phyloP scores from a whole-genome alignment of 257 asterid species.

The Perilla frutescens region DNA sequence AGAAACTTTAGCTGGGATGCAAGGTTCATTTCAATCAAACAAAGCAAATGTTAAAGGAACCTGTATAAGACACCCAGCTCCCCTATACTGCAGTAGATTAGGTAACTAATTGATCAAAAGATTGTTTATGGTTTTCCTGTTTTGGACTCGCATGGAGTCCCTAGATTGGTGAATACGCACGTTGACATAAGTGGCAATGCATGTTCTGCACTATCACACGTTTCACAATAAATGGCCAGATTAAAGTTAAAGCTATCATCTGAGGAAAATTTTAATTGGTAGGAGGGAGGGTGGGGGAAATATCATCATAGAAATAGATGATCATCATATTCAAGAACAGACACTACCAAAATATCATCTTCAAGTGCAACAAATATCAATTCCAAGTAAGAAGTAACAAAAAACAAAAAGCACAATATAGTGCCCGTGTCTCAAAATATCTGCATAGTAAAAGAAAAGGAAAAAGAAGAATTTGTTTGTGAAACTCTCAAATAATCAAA shows the following conservation, averaged over 20 bases:
- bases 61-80: background rate
- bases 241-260: background rate
- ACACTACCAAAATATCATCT: background rate
- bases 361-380: slow-evolving; percentile 21
- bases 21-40: background rate
- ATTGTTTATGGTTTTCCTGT: no score
- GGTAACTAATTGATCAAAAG: background rate
- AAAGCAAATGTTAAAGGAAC: slow-evolving; percentile 3
- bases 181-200: no score
- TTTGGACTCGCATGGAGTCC: no score
- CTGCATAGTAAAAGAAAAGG: no score
- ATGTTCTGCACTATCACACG: background rate
- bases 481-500: slow-evolving; percentile 16
- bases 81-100: background rate
- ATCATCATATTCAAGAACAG: background rate
- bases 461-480: slow-evolving; percentile 16
- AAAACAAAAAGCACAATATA: slow-evolving; percentile 6
- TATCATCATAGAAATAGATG: background rate
- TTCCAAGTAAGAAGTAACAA: background rate
- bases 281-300: background rate
- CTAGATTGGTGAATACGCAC: no score
- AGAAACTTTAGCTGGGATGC: background rate
- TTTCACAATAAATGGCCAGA: background rate
- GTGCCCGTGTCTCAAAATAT: background rate
- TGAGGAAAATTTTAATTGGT: background rate